A percentile compares a stretch with the other conserved stretches of the same genome.
Evolutionary conservation across 164 flowering plant genomes (phyloP).

Genomic region (Piper betle): DNA sequence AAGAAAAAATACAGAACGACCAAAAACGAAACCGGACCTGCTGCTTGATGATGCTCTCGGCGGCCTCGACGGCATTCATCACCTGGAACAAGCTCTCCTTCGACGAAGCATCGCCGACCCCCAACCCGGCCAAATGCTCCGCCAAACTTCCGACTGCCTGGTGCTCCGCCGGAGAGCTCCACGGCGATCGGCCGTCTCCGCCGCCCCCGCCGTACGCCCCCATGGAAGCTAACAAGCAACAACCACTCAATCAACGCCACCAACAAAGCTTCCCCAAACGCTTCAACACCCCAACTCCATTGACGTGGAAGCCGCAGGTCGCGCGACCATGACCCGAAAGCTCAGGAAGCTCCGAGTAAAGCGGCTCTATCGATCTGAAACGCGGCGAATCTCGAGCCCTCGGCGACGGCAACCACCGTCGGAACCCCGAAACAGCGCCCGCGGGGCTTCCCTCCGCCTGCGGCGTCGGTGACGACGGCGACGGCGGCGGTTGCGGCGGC

Average conservation of each 20-base stretch:
- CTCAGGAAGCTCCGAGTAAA: background rate
- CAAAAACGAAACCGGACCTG: conserved; percentile 30
- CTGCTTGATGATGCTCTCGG: conserved; percentile 61
- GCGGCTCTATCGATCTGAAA: background rate
- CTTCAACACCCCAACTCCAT: background rate
- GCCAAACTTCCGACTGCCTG: conserved; percentile 36
- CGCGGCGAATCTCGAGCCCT: too few species aligned
- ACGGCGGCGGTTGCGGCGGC: too few species aligned
- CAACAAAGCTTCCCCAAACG: too few species aligned
- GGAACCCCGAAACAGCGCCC: too few species aligned
- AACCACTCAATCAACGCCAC: too few species aligned
- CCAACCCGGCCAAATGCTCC: conserved; percentile 34
- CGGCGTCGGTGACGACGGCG: too few species aligned
- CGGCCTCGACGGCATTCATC: conserved; percentile 82
- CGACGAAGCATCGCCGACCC: conserved; percentile 19
- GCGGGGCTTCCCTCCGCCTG: too few species aligned
- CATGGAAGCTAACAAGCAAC: conserved; percentile 3
- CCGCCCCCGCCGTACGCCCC: conserved; percentile 14
- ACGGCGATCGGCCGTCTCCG: conserved; percentile 14
- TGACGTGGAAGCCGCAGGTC: background rate
- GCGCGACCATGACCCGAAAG: background rate
- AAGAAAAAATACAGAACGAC: too few species aligned
- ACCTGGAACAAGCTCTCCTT: conserved; percentile 43
- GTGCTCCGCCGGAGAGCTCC: conserved; percentile 27
- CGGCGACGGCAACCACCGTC: too few species aligned